Base-by-base conservation (phyloP, 164 flowering plant species). In the Magnolia sinica region DNA sequence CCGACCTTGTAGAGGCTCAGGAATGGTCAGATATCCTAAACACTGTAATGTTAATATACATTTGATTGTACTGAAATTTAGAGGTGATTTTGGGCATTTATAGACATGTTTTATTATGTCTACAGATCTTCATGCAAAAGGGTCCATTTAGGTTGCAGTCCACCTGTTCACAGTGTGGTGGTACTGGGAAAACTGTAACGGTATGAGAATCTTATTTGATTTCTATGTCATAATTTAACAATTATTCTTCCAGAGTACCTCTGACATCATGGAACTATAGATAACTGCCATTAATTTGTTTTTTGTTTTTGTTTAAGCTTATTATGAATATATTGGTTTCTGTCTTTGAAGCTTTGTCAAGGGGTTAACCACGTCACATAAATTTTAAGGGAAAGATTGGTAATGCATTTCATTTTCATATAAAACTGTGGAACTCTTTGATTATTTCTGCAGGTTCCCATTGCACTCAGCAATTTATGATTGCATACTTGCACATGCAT, bases 1-100 rank as follows among this genome's bases (percentile, higher is more conserved):
- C 81, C 87, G 65, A 75, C 83, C 90, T 18, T 96, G 99, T 80
- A 90, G 75, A 85, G 99, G 98, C 50, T 78, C 92, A 24, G 99
- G 99, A 85, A 85, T 87, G 94, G 99, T 94, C 2, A 82, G 92
- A 10, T 68, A 67, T 49, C 52, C 50, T 11, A 24, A 64, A 6
- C 9, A 19, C 22, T 64, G 27, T 64, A n/a, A 8, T 64, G 10
- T 22, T 64, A 8, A 22, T n/a, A 22, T 20, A 49, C 22, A 20
- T 66, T 74, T 27, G 8, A 58, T 1, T 29, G 4, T 68, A 8
- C 66, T 27, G 27, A 27, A 14, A 68, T 51, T 67, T 16, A 8
- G 2, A 67, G 29, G 61, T 2, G 10, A 1, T 64, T 6, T 59
- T 50, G 13, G 11, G 66, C 27, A 70, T 16, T 67, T 55, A 37